These are phyloP conservation scores for Gentiana straminea DNA, from an alignment of 257 asterid species.

Conservation along the genomic window DNA sequence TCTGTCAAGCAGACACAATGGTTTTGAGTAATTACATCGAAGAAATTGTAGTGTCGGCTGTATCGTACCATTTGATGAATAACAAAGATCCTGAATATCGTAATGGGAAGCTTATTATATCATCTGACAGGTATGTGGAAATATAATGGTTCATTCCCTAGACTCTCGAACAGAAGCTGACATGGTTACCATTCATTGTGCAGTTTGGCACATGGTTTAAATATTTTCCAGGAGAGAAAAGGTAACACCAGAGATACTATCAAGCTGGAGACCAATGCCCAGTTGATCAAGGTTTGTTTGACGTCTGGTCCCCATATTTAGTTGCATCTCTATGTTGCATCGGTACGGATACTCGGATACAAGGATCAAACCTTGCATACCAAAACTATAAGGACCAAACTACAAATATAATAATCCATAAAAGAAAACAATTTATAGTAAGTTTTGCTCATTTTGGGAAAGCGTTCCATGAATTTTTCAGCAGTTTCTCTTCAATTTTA, in stretches of 20 bases:
- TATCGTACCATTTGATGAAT: constrained; percentile 71
- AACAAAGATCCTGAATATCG: constrained; percentile 58
- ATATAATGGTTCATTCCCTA: too few relatives aligned
- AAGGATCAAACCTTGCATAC: too few relatives aligned
- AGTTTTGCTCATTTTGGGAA: too few relatives aligned
- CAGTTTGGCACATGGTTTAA: constrained; percentile 68
- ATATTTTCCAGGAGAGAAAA: constrained; percentile 60
- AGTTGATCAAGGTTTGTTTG: constrained; percentile 40
- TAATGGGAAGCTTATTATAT: constrained; percentile 78
- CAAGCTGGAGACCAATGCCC: constrained; percentile 47
- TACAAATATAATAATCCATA: too few relatives aligned
- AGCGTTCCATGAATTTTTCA: too few relatives aligned
- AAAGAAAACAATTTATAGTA: too few relatives aligned
- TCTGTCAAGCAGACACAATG: constrained; percentile 59
- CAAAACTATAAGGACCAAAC: too few relatives aligned
- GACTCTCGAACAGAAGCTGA: constrained; percentile 8
- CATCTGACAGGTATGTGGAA: constrained; percentile 49
- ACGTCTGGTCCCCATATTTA: too few relatives aligned
- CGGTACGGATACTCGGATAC: too few relatives aligned
- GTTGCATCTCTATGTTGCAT: too few relatives aligned
- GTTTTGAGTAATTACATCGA: constrained; percentile 69
- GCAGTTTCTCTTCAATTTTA: too few relatives aligned
- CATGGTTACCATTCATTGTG: constrained; percentile 14
- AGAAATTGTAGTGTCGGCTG: constrained; percentile 83
- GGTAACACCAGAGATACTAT: constrained; percentile 31